Conservation (phyloP, 2,329 filamentous ascomycete genomes). For the Akanthomyces lecanii region DNA sequence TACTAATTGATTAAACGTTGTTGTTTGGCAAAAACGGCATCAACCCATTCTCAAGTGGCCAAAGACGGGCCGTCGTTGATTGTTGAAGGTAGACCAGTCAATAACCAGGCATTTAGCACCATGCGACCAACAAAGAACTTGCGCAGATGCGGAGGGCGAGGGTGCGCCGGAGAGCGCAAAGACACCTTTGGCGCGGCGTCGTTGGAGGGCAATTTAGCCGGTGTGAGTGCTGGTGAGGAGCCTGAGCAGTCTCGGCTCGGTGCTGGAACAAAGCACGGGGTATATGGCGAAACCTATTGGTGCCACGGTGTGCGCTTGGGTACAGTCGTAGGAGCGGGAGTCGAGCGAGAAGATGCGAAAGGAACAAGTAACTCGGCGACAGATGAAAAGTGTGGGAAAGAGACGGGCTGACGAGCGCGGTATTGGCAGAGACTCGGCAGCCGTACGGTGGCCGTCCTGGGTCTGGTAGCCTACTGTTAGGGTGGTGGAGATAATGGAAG, state of each 20-base stretch:
- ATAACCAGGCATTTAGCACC: not conserved
- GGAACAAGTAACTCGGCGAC: not conserved
- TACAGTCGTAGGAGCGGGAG: not conserved
- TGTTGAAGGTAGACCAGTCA: not conserved
- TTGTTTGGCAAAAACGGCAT: constrained; percentile 1
- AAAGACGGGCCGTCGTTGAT: constrained; percentile 5
- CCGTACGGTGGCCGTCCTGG: constrained; percentile 2
- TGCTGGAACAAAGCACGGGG: not conserved
- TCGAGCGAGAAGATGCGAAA: not conserved
- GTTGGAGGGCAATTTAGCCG: not conserved
- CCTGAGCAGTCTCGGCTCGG: not conserved
- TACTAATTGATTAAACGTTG: not conserved
- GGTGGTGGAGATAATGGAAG: constrained; percentile 9
- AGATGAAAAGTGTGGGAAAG: constrained; percentile 11
- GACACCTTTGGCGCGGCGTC: constrained; percentile 3
- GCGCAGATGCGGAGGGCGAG: not conserved
- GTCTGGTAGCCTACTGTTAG: not conserved
- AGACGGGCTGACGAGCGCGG: not conserved
- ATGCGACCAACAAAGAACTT: not conserved
- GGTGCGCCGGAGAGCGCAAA: not conserved
- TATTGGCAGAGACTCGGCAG: constrained; percentile 8
- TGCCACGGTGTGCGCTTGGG: not conserved
- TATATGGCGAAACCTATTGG: not conserved
- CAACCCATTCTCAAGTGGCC: constrained; percentile 13
- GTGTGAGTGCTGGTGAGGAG: not conserved